Evolutionary conservation across 441 rosid genomes (phyloP).

Genomic region (Erysimum pusillum): DNA sequence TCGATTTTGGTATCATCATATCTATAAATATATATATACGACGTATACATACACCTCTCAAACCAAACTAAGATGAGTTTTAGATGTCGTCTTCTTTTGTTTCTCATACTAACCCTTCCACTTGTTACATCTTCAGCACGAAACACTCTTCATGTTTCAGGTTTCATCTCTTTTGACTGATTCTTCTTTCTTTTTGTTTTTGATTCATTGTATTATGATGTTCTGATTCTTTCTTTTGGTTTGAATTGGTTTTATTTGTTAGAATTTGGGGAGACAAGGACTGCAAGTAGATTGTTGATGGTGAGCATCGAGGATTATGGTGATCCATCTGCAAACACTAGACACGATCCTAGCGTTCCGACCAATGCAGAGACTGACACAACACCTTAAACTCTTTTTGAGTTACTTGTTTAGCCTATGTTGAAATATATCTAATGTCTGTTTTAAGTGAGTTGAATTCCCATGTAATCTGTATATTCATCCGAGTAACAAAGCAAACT

Average conservation of each 20-base stretch:
- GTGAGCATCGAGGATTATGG: slow-evolving; percentile 40
- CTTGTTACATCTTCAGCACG: slow-evolving; percentile 37
- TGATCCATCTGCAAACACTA: slow-evolving; percentile 47
- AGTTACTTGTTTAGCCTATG: slow-evolving; percentile 14
- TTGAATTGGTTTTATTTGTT: slow-evolving; percentile 18
- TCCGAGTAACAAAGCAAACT: slow-evolving; percentile 16
- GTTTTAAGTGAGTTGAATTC: background rate
- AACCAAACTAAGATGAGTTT: slow-evolving; percentile 39
- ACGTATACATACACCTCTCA: slow-evolving; percentile 14
- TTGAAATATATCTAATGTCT: background rate
- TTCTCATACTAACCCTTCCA: slow-evolving; percentile 32
- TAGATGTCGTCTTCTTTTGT: slow-evolving; percentile 39
- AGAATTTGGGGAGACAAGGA: slow-evolving; percentile 22
- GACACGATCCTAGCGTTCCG: slow-evolving; percentile 44
- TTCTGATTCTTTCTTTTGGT: slow-evolving; percentile 1
- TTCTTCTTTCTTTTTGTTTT: background rate
- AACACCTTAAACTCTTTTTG: slow-evolving; percentile 24
- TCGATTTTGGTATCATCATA: slow-evolving; percentile 16
- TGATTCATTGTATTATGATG: slow-evolving; percentile 2
- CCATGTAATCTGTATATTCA: slow-evolving; percentile 5
- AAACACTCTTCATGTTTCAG: slow-evolving; percentile 37
- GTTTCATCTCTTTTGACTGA: slow-evolving; percentile 9
- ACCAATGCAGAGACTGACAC: slow-evolving; percentile 24
- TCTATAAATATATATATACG: slow-evolving; percentile 22
- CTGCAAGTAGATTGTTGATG: slow-evolving; percentile 21